Evolutionary conservation across 2,329 filamentous ascomycete species (phyloP).

Genomic region (Fusarium sp.): DNA sequence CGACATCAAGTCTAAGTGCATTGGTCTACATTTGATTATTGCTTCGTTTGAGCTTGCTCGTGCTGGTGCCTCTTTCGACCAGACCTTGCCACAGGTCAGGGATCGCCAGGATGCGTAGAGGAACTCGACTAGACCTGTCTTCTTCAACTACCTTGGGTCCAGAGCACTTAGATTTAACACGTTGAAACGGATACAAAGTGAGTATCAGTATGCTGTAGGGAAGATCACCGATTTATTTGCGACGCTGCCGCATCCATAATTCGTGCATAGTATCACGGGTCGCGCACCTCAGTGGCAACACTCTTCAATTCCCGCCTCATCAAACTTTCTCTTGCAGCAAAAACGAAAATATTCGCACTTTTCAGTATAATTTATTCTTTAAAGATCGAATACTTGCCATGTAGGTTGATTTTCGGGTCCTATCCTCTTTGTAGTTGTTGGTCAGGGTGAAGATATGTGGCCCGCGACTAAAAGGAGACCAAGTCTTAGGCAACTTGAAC

Average conservation of each 20-base stretch:
- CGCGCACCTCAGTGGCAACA: neutral
- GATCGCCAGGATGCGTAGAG: neutral
- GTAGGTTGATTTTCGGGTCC: neutral
- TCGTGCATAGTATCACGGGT: neutral
- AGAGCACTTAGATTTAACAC: neutral
- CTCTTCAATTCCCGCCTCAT: neutral
- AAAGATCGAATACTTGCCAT: neutral
- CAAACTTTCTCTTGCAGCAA: neutral
- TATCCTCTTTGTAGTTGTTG: neutral
- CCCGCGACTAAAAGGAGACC: neutral
- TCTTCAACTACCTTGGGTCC: neutral
- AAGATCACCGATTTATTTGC: neutral
- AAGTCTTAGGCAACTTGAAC: neutral
- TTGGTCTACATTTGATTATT: neutral
- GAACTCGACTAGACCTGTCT: neutral
- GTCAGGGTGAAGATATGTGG: neutral
- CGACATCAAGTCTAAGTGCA: neutral
- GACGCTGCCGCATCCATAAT: neutral
- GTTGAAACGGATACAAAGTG: accelerated
- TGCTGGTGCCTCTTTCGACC: neutral
- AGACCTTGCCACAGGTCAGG: neutral
- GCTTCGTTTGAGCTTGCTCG: neutral
- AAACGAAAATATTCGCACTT: neutral
- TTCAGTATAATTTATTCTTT: neutral
- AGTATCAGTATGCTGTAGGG: neutral